Evolutionary conservation across 2,329 filamentous ascomycete genomes (phyloP).

Genomic region (Camillea tinctor): DNA sequence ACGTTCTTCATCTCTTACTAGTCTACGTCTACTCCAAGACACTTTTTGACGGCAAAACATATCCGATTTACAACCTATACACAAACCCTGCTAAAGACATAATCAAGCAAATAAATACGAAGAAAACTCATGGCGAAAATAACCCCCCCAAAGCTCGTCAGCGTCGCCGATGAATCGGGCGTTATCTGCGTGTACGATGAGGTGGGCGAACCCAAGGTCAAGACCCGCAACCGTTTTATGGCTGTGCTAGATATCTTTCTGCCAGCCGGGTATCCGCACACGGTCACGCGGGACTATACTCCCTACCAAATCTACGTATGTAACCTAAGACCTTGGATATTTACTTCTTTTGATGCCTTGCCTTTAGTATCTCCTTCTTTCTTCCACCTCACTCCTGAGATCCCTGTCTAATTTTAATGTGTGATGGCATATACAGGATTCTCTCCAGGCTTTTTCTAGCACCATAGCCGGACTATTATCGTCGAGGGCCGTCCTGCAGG

Average conservation of each 20-base stretch:
- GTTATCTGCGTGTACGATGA: slow-evolving; percentile 50
- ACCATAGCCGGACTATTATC: slow-evolving; percentile 78
- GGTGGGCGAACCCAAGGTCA: slow-evolving; percentile 39
- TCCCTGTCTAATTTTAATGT: not conserved
- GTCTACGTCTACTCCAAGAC: too few species aligned
- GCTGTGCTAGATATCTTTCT: slow-evolving; percentile 69
- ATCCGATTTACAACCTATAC: too few species aligned
- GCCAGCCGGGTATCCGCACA: slow-evolving; percentile 84
- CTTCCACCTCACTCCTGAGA: not conserved
- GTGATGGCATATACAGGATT: slow-evolving; percentile 49
- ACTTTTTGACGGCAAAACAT: too few species aligned
- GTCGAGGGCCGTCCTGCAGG: slow-evolving; percentile 76
- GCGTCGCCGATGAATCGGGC: slow-evolving; percentile 28
- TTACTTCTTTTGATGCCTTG: not conserved
- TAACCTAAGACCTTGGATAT: not conserved
- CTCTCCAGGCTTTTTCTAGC: slow-evolving; percentile 79
- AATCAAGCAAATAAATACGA: not conserved
- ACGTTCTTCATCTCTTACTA: too few species aligned
- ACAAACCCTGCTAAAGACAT: too few species aligned
- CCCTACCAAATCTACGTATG: slow-evolving; percentile 59
- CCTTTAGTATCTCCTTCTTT: not conserved
- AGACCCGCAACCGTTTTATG: slow-evolving; percentile 29
- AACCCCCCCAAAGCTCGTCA: slow-evolving; percentile 20
- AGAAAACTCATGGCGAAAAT: not conserved
- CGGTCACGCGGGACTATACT: slow-evolving; percentile 81